These are phyloP conservation scores for Cystobasidium ongulense DNA, from an alignment of 768 basidiomycete genomes.

Conservation along the genomic window DNA sequence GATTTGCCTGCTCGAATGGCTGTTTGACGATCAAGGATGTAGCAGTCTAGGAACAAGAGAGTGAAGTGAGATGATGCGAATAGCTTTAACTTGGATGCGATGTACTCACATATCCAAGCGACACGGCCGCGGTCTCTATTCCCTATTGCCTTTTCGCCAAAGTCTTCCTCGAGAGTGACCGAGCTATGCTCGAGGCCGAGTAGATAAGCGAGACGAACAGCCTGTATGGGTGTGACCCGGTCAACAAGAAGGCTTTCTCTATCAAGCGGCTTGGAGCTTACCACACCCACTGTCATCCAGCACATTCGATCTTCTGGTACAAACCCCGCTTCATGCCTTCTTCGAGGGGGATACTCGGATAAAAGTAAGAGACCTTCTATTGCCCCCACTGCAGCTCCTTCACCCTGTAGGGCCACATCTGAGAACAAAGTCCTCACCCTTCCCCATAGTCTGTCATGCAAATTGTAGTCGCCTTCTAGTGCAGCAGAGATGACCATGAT, in stretches of 20 bases:
- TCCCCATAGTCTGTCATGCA: too few relatives aligned
- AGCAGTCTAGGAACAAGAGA: too few relatives aligned
- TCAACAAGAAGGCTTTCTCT: too few relatives aligned
- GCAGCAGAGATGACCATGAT: too few relatives aligned
- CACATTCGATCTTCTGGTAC: slow-evolving; percentile 27
- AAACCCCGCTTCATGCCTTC: background rate
- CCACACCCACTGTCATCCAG: slow-evolving; percentile 32
- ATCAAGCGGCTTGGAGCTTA: background rate
- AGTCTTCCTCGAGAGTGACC: too few relatives aligned
- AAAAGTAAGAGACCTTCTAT: slow-evolving; percentile 37
- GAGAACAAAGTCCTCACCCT: too few relatives aligned
- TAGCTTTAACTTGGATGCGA: background rate
- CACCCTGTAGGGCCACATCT: too few relatives aligned
- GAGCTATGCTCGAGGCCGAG: too few relatives aligned
- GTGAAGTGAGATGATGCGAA: background rate
- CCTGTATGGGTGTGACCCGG: too few relatives aligned
- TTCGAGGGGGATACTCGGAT: slow-evolving; percentile 37
- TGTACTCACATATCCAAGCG: slow-evolving; percentile 34
- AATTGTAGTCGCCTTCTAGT: too few relatives aligned
- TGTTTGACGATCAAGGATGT: slow-evolving; percentile 36
- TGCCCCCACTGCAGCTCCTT: slow-evolving; percentile 33
- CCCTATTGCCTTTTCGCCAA: background rate
- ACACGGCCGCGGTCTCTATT: slow-evolving; percentile 34
- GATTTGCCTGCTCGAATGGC: slow-evolving; percentile 37
- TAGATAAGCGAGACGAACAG: too few relatives aligned